phyloP scores from a whole-genome alignment of 2,329 filamentous ascomycete species.

The Monilinia laxa region DNA sequence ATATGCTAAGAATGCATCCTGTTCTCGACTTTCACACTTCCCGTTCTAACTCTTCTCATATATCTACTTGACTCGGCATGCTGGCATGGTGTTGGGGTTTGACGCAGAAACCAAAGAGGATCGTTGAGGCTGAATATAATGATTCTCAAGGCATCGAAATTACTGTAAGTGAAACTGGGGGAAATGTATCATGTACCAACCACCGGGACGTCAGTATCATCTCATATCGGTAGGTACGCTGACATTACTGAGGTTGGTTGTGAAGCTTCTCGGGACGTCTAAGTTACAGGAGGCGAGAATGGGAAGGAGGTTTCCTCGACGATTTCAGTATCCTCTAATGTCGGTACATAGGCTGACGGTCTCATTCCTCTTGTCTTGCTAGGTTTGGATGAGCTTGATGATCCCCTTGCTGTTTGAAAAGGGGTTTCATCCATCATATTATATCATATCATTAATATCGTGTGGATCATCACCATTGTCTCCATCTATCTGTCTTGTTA shows the following conservation, averaged over 20 bases:
- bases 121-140: background rate
- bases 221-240: slow-evolving; percentile 2
- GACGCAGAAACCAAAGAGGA: background rate
- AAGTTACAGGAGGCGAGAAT: background rate
- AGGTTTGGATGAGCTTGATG: slow-evolving; percentile 15
- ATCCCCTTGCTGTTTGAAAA: background rate
- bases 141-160: background rate
- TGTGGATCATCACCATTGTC: background rate
- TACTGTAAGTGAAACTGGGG: slow-evolving; percentile 1
- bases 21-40: background rate
- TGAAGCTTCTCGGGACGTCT: slow-evolving; percentile 1
- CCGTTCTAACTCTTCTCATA: background rate
- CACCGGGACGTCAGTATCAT: background rate
- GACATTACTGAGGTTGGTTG: background rate
- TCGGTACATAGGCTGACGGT: background rate
- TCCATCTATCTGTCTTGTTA: slow-evolving; percentile 14
- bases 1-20: slow-evolving; percentile 10
- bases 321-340: slow-evolving; percentile 12
- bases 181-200: background rate
- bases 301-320: slow-evolving; percentile 2
- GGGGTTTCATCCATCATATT: slow-evolving; percentile 3
- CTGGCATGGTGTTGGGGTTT: background rate
- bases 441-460: background rate
- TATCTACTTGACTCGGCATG: background rate
- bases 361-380: slow-evolving; percentile 1